These are phyloP conservation scores for Clathrus columnatus DNA, from an alignment of 768 basidiomycete species.

Conservation along the genomic window DNA sequence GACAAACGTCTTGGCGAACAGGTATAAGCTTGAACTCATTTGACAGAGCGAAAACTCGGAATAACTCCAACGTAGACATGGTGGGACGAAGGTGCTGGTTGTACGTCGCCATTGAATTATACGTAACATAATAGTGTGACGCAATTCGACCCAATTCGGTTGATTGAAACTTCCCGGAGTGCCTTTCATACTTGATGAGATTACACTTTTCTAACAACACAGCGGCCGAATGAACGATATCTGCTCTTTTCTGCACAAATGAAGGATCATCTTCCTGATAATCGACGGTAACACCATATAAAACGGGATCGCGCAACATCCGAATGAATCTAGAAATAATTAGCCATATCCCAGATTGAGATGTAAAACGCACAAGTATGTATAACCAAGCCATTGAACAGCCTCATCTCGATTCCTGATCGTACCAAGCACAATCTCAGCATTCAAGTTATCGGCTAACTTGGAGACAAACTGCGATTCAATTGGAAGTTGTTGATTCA, in stretches of 20 bases:
- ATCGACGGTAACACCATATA: slow-evolving; percentile 84
- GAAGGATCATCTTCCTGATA: slow-evolving; percentile 80
- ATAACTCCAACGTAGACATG: slow-evolving; percentile 84
- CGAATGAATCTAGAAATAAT: slow-evolving; percentile 67
- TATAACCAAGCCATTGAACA: slow-evolving; percentile 95
- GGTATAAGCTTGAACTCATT: slow-evolving; percentile 94
- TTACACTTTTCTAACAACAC: slow-evolving; percentile 90
- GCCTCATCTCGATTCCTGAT: slow-evolving; percentile 94
- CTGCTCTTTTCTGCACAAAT: slow-evolving; percentile 87
- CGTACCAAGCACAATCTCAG: slow-evolving; percentile 92
- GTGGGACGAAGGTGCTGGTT: slow-evolving; percentile 86
- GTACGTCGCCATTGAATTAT: slow-evolving; percentile 93
- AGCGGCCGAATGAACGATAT: slow-evolving; percentile 90
- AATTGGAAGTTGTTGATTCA: slow-evolving; percentile 97
- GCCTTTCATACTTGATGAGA: slow-evolving; percentile 88
- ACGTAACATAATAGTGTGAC: slow-evolving; percentile 91
- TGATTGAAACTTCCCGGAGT: slow-evolving; percentile 80
- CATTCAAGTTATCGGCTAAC: slow-evolving; percentile 92
- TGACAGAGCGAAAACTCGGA: slow-evolving; percentile 90
- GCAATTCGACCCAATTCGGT: slow-evolving; percentile 93
- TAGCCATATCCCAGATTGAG: slow-evolving; percentile 14
- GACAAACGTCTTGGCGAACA: slow-evolving; percentile 56
- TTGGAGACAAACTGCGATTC: slow-evolving; percentile 91
- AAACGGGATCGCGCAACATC: slow-evolving; percentile 80
- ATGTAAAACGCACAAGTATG: slow-evolving; percentile 60